Evolutionary conservation across 805 yeast species (phyloP), one percentile per base, ranked within the genome.

Genomic region (Saturnispora ahearnii): DNA sequence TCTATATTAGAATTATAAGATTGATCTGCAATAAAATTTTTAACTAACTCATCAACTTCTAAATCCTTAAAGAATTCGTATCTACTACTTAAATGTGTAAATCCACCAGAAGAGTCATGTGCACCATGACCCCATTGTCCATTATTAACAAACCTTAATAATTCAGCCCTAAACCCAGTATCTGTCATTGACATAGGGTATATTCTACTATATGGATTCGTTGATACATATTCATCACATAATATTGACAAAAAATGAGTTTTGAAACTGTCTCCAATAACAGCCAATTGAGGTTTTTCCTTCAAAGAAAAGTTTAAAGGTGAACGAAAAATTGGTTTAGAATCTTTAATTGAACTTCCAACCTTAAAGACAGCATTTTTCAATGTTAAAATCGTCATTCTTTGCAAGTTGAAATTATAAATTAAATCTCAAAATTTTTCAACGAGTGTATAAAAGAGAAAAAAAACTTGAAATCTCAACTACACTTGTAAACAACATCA

Each of bases 41-140:
- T 73, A 15, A 89, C 77, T 11, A 84, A 79, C 55, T 78, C 81
- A 62, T 91, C 96, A 55, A 84, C 82, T 52, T 79, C 88, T 38
- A 59, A 48, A 54, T 91, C 97, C 53, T 90, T 84, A 62, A 78
- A 87, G 49, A 79, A 79, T 66, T 91, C 99, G 61, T 87, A 91
- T 47, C 99, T 67, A 1, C 98, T 96, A 46, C 95, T 82, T 33
- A 91, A 58, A 69, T 90, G 95, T 0, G 89, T 86, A 13, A 59
- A 73, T 7, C 64, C 73, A 60, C 78, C 78, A 3, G 66, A 58
- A 1, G 64, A 42, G 63, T 64, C 68, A 59, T 58, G 69, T 53
- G 65, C 65, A 46, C 61, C 70, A 51, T 62, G 54, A 57, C 71
- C 66, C 61, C 64, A 58, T 47, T 66, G 51, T 2, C 66, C 68